A percentile compares a stretch with the other conserved stretches of the same genome.
These are phyloP conservation scores for Eucalyptus tenuipes DNA, from an alignment of 345 rosid genomes.

Conservation along the genomic window DNA sequence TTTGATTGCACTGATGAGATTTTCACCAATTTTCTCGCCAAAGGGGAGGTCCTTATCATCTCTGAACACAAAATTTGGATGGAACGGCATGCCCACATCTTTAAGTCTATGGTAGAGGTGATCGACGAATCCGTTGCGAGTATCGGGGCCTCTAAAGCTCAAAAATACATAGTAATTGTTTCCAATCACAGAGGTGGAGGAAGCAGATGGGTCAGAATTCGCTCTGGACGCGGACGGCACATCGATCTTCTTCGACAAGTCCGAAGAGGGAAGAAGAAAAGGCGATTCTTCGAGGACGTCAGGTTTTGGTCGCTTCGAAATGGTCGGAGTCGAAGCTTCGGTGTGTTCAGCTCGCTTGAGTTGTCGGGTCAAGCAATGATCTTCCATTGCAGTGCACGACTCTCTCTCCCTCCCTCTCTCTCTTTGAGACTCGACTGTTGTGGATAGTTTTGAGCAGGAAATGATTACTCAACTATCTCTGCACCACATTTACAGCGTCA, in stretches of 20 bases:
- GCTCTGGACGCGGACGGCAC: rapidly evolving
- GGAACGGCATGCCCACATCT: rapidly evolving
- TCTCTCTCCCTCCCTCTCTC: no score
- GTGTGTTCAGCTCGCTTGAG: rapidly evolving
- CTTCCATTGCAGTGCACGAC: no score
- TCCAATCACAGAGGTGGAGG: rapidly evolving
- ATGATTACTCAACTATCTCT: no score
- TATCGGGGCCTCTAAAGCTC: neutral
- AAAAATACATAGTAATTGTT: neutral
- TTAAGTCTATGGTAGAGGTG: neutral
- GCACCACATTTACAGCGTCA: neutral
- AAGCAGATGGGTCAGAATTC: neutral
- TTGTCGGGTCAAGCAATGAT: rapidly evolving
- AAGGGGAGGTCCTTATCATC: neutral
- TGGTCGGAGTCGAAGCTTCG: no score
- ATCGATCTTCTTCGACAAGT: neutral
- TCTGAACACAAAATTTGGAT: neutral
- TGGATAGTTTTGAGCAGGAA: no score
- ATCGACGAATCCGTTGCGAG: neutral
- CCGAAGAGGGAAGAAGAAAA: neutral
- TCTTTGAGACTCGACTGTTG: no score
- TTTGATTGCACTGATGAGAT: neutral
- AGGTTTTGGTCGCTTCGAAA: no score
- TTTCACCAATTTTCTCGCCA: rapidly evolving
- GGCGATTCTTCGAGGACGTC: no score